Percentiles rank a stretch among this genome's conserved stretches.
Evolutionary conservation across 495 filamentous ascomycete genomes (phyloP).

Genomic region (Pyrenopolyporus hunteri): DNA sequence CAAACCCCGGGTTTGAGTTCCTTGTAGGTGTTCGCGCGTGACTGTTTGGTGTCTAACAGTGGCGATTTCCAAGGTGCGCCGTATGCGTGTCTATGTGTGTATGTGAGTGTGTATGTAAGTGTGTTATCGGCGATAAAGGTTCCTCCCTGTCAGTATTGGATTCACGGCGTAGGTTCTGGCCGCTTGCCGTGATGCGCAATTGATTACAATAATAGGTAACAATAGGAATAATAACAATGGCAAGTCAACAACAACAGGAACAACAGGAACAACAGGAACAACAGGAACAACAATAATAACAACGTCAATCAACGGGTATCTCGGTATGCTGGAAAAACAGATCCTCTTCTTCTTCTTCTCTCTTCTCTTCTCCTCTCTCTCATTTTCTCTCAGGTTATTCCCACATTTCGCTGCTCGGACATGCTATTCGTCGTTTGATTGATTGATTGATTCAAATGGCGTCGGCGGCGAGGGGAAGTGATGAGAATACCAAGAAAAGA

Average conservation of each 20-base stretch:
- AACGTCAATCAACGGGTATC: background rate
- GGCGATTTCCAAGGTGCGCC: conserved; percentile 1
- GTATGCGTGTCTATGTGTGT: too few species aligned
- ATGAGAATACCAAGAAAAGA: background rate
- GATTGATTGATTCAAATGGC: background rate
- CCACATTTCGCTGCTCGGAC: conserved; percentile 16
- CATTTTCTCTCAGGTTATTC: background rate
- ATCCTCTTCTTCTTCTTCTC: background rate
- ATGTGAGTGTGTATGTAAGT: too few species aligned
- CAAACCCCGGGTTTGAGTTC: background rate
- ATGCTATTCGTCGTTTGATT: conserved; percentile 1
- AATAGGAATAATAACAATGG: background rate
- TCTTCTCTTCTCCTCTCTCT: background rate
- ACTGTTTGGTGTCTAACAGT: conserved; percentile 3
- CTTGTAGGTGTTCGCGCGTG: background rate
- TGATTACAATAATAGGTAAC: background rate
- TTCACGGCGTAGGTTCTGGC: conserved; percentile 1
- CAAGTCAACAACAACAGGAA: background rate
- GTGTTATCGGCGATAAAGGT: conserved; percentile 20
- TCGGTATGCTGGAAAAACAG: background rate
- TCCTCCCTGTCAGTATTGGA: background rate
- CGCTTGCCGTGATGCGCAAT: conserved; percentile 5
- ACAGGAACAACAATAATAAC: background rate
- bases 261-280: background rate
- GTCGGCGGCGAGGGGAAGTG: background rate